Base-by-base conservation (phyloP, 495 filamentous ascomycete genomes). In the Trichocladium uniseriatum region DNA sequence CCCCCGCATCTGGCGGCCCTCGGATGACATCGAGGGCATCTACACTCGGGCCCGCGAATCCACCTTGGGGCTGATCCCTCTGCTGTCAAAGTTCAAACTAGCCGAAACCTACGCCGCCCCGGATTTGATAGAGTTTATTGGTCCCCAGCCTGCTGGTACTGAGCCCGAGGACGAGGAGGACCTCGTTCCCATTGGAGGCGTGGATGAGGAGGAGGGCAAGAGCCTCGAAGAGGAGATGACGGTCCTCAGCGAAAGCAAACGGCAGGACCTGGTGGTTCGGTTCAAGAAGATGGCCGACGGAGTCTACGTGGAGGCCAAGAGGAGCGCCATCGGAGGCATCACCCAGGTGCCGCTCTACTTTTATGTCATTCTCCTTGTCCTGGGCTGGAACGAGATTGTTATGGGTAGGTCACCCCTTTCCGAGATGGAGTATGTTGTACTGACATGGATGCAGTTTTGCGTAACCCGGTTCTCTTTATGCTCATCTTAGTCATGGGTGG, bases 201-300 rank as follows among this genome's bases (percentile, higher is more conserved):
- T 94, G 13, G 92, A 95, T 49, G 89, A 92, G 58, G 87, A 94
- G 43, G 89, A 94, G 49, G 87, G 86, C 58, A 94, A 88, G 79
- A 91, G 83, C 49, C 70, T 95, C 32, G 89, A 94, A 57, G 92
- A 96, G 63, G 92, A 96, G 67, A 92, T 89, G 81, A 89, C 86
- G n/a, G 78, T 98, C 9, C 74, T 98, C 27, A 81, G 81, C 51
- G 92, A 97, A 61, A 75, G 79, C 34, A 96, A 96, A 58, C 77
- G 81, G 46, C 83, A 89, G 59, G 92, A 97, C 65, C 76, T 97
- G 46, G 83, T 86, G 11, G 82, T 89, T n/a, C 76, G 92, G 52
- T 98, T 98, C 71, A 95, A 94, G 76, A 95, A 96, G 72, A 87
- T 86, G 53, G 92, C 92, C 14, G 92, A 98, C 61, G 92, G 89